Conservation (phyloP, 257 asterid genomes). For the Gynochthodes officinalis region DNA sequence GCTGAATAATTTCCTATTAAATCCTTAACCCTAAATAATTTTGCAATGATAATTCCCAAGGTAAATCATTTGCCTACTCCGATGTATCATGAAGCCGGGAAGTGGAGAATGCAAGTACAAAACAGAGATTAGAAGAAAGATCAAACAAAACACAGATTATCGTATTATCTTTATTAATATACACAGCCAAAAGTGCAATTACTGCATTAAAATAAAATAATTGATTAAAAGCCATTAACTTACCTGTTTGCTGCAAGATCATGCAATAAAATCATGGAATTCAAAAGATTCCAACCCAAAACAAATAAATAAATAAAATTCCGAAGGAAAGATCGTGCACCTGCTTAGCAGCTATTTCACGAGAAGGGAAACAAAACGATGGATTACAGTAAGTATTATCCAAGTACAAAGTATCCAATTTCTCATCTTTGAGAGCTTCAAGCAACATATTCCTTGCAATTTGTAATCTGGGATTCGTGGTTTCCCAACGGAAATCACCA, state of each 20-base stretch:
- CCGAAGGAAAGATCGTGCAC: constrained; percentile 29
- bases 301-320: not conserved
- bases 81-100: not conserved
- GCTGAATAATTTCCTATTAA: not conserved
- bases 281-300: not conserved
- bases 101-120: not conserved
- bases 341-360: constrained; percentile 70
- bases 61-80: not conserved
- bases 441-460: constrained; percentile 56
- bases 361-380: constrained; percentile 62
- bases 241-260: not conserved
- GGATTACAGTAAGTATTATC: constrained; percentile 88
- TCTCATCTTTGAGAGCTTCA: constrained; percentile 59
- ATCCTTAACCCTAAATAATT: not conserved
- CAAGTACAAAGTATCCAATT: constrained; percentile 51
- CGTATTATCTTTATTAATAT: not conserved
- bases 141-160: not conserved
- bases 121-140: not conserved
- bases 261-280: not conserved
- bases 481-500: constrained; percentile 94
- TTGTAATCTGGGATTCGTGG: constrained; percentile 29
- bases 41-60: not conserved
- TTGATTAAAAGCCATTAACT: not conserved
- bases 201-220: too few species aligned
- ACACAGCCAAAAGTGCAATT: too few species aligned